phyloP scores from a whole-genome alignment of 1,139 yeast species.

The Kluyveromyces marxianus region DNA sequence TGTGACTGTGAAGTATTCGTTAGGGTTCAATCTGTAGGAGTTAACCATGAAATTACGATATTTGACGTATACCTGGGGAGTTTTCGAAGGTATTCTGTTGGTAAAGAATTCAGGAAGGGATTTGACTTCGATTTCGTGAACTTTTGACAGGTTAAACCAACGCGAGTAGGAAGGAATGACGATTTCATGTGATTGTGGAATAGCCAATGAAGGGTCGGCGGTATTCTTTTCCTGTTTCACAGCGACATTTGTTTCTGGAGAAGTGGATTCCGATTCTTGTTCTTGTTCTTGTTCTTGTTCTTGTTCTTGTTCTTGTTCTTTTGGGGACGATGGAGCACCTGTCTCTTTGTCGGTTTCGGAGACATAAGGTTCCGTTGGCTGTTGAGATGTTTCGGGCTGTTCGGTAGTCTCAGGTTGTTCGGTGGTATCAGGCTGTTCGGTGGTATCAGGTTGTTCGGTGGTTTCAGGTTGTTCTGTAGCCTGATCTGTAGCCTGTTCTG shows the following conservation, averaged over 20 bases:
- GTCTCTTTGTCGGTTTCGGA: slow-evolving; percentile 4
- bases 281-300: slow-evolving; percentile 1
- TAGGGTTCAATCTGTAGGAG: slow-evolving; percentile 85
- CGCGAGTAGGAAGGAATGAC: slow-evolving; percentile 89
- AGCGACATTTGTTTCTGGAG: not conserved
- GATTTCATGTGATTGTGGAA: slow-evolving; percentile 74
- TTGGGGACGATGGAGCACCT: not conserved
- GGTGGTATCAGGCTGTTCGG: too few relatives aligned
- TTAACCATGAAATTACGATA: slow-evolving; percentile 93
- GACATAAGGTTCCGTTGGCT: not conserved
- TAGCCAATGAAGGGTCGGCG: slow-evolving; percentile 7
- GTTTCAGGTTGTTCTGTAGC: too few relatives aligned
- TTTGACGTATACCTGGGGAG: slow-evolving; percentile 79
- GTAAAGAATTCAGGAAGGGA: slow-evolving; percentile 90
- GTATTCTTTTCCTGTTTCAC: not conserved
- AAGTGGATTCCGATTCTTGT: slow-evolving; percentile 5
- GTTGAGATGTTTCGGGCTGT: not conserved
- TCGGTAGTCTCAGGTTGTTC: not conserved
- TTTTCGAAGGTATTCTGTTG: slow-evolving; percentile 67
- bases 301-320: not conserved
- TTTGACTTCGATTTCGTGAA: slow-evolving; percentile 57
- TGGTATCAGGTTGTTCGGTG: too few relatives aligned
- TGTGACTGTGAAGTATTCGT: slow-evolving; percentile 85
- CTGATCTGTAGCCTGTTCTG: not conserved
- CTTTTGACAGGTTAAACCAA: slow-evolving; percentile 76